Evolutionary conservation across 495 filamentous ascomycete genomes (phyloP), one percentile per base, ranked within the genome.

Genomic region (Tuber borchii): DNA sequence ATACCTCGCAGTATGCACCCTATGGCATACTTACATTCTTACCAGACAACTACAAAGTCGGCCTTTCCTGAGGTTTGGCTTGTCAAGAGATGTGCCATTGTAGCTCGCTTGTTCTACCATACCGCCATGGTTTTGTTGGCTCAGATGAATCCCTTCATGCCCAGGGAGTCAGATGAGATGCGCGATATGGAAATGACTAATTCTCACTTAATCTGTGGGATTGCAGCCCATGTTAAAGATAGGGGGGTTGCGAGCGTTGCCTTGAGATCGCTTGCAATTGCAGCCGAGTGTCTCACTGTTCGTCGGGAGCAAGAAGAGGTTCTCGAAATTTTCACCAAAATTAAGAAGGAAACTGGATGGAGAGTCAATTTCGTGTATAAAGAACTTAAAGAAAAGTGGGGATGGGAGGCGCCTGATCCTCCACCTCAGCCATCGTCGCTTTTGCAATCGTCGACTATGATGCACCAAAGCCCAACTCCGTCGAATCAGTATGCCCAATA

Each of bases 91-190:
- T 88, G 92, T 12, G 90, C 92, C 7, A 89, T 94, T 45, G 87
- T 97, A 61, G 93, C 91, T 16, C 89, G 93, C 16, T 87, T 97
- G n/a, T 93, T 97, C 78, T 98, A 97, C 82, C 95, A 97, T 81
- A 94, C 92, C 0, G 89, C 91, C 43, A 90, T 94, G 84, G 90
- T 90, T 74, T 83, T 97, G 16, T 87, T 98, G n/a, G 87, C 91
- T 4, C 93, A 94, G 78, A 90, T 89, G 37, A 90, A 97, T 82
- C 94, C 95, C 0, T 76, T 89, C 69, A 78, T 84, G 73, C 75
- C 83, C 16, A 83, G 88, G 26, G 86, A 88, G 61, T 87, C 87
- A 17, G 87, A 89, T 6, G 90, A 93, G 74, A 92, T 94, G 89
- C 89, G 86, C 65, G 86, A 88, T 19, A 86, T 90, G 75, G 89